Percentiles rank a stretch among this genome's conserved stretches.
Evolutionary conservation across 2,329 filamentous ascomycete genomes (phyloP).

Genomic region (Delphinella strobiligena): DNA sequence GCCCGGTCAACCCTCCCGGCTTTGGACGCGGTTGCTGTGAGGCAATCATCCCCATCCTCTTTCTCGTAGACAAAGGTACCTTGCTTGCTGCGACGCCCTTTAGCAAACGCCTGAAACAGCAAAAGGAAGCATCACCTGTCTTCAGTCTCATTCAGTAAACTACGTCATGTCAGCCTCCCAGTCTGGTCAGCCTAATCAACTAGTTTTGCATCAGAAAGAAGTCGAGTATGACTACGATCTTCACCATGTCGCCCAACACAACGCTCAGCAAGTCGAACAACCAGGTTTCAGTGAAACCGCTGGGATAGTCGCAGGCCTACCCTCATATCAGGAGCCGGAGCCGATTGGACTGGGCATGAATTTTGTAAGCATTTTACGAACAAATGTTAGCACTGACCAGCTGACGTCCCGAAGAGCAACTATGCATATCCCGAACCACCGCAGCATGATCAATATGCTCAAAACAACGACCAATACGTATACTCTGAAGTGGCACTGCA

Average conservation of each 20-base stretch:
- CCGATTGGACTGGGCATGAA: slow-evolving; percentile 21
- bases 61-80: slow-evolving; percentile 2
- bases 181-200: slow-evolving; percentile 3
- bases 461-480: slow-evolving; percentile 14
- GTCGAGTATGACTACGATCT: slow-evolving; percentile 20
- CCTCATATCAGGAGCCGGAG: slow-evolving; percentile 12
- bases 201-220: neutral
- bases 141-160: slow-evolving; percentile 1
- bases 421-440: slow-evolving; percentile 1
- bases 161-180: slow-evolving; percentile 7
- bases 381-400: neutral
- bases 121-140: slow-evolving; percentile 7
- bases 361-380: slow-evolving; percentile 7
- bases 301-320: neutral
- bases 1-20: slow-evolving; percentile 2
- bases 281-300: slow-evolving; percentile 12
- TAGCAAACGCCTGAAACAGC: slow-evolving; percentile 10
- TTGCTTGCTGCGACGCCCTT: neutral
- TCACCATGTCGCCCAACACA: slow-evolving; percentile 31
- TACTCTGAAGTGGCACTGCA: slow-evolving; percentile 14
- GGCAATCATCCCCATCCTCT: slow-evolving; percentile 1
- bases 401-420: slow-evolving; percentile 9
- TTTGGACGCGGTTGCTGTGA: slow-evolving; percentile 2
- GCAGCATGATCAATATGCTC: slow-evolving; percentile 4
- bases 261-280: slow-evolving; percentile 24